Base-by-base conservation (phyloP, 441 rosid genomes). In the Gossypium gossypioides region DNA sequence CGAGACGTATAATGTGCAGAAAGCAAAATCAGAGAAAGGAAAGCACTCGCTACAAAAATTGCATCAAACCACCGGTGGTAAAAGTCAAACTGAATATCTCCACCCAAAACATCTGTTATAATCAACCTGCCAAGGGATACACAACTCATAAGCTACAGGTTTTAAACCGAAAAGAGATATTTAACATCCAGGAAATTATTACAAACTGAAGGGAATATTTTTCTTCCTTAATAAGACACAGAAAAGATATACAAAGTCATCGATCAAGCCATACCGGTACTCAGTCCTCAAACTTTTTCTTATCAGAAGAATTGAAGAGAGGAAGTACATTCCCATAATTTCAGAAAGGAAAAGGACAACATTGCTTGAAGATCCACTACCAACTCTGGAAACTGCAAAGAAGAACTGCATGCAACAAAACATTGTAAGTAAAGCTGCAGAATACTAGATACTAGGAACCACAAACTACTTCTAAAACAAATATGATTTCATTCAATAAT, bases 11-110 rank as follows among this genome's bases (percentile, higher is more conserved):
- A 90, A 81, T 93, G 98, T 0, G 97, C 99, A 71, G 99, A 89
- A 3, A 96, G 89, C 79, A 96, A 82, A 71, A 96, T 92, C 63
- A 91, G 85, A 61, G 99, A 96, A 72, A 90, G 96, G 85, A 96
- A 91, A 74, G 97, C 96, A 71, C 98, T 93, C 34, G 99, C 99
- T 65, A 87, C 99, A 65, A 96, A 93, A 71, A 96, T 91, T 25
- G 99, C 99, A 82, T 93, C 99, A 71, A 96, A 93, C 98, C 97
- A 96, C 70, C 97, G 83, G 75, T 96, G 98, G 84, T 93, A 96
- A 81, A 93, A 93, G 82, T 91, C 99, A 68, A 96, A 93, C 82
- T 93, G 99, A 76, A 93, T 93, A 72, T 96, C 99, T 75, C 97
- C 97, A 1, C 98, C 99, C 80, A 96, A 70, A 51, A 96, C 99